Conservation (phyloP, 2,329 filamentous ascomycete species). For the Cyanodermella asteris region DNA sequence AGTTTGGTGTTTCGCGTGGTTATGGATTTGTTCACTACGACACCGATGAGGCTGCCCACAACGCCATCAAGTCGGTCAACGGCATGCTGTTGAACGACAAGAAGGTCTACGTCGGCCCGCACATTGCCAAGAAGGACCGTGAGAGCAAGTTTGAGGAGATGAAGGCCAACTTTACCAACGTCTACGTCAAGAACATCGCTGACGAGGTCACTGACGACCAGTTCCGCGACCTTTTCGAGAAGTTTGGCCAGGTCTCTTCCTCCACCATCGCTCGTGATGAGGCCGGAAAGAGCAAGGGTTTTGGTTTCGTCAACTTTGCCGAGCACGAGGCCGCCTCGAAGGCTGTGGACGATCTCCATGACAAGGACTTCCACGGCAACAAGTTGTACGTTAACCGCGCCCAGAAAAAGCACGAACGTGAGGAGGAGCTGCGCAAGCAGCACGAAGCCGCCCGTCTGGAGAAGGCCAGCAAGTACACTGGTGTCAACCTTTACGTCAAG, state of each 20-base stretch:
- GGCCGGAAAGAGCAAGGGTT: constrained; percentile 74
- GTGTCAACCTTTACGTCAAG: constrained; percentile 99
- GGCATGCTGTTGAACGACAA: constrained; percentile 99
- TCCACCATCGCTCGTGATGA: constrained; percentile 86
- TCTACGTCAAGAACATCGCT: constrained; percentile 98
- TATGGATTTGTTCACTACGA: constrained; percentile 99
- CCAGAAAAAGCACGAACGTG: constrained; percentile 99
- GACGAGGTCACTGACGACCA: constrained; percentile 72
- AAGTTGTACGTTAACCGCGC: constrained; percentile 95
- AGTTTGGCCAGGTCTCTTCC: constrained; percentile 84
- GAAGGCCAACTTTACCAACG: constrained; percentile 99
- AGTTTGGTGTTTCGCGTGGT: constrained; percentile 89
- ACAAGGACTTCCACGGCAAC: constrained; percentile 79
- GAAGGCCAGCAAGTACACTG: constrained; percentile 98
- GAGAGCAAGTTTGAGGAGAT: constrained; percentile 99
- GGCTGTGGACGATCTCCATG: constrained; percentile 82
- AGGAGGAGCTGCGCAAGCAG: constrained; percentile 96
- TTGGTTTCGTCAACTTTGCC: constrained; percentile 90
- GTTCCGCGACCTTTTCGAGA: constrained; percentile 82
- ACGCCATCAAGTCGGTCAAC: constrained; percentile 98
- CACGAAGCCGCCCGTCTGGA: constrained; percentile 94
- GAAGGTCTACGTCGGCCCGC: constrained; percentile 98
- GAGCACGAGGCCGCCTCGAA: constrained; percentile 68
- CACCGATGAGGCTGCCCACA: constrained; percentile 87
- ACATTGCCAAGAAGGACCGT: constrained; percentile 99